Base-by-base conservation (phyloP, 2,329 filamentous ascomycete genomes). In the Alternaria conjuncta region DNA sequence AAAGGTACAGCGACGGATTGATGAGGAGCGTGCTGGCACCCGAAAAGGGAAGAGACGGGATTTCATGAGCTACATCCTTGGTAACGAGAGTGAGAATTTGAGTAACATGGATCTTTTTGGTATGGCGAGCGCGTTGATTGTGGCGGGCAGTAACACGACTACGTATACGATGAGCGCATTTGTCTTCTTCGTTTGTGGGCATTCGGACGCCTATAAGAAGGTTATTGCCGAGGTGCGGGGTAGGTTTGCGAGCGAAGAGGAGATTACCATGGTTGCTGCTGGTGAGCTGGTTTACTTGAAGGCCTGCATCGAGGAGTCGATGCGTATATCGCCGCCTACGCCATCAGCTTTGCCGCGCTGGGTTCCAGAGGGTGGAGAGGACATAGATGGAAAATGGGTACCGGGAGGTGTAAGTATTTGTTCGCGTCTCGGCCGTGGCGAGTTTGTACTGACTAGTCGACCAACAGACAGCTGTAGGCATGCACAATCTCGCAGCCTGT, bases 111-210 rank as follows among this genome's bases (percentile, higher is more conserved):
- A 57, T 6, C 36, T 57, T 26, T 47, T 36, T 41, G 55, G 55
- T 41, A 36, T 57, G 55, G 44, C 55, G 44, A 57, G 55, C 49
- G 55, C 55, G 15, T 57, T 57, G n/a, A 57, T 57, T 13, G 55
- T 57, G 28, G 55, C 45, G 10, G 55, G 55, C 21, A 57, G 55
- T 10, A 57, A 57, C 45, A 57, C 55, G 45, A 26, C 55, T 43
- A 32, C 55, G n/a, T 57, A 57, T 44, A 43, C 55, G 5, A 57
- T 57, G 55, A 50, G 45, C 26, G 55, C 45, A 15, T 57, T 57
- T 6, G 30, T 50, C n/a, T 57, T 57, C 30, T 57, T 57, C 30
- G 41, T 41, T 23, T 57, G 55, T n/a, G 20, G 45, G 10, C 18
- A 57, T 28, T 46, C 55, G 41, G 45, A 57, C 11, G 30, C 26